These are phyloP conservation scores for Gastrolobium villosum DNA, from an alignment of 306 rosid species.

Conservation along the genomic window DNA sequence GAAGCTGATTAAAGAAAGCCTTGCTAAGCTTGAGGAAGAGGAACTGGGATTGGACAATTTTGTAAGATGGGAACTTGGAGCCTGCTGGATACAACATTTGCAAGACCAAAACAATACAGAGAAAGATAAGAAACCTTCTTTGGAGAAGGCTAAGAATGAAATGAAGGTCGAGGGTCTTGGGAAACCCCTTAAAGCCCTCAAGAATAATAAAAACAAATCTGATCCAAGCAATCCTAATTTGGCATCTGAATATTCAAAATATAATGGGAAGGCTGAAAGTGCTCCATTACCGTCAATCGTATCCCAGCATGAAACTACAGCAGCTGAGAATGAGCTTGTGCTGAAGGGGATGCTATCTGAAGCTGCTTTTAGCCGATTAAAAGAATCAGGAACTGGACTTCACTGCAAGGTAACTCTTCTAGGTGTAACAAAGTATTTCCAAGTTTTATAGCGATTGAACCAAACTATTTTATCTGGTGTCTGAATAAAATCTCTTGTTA, in stretches of 20 bases:
- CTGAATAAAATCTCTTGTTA: slow-evolving; percentile 52
- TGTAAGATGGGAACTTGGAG: slow-evolving; percentile 99
- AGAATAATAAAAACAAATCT: slow-evolving; percentile 77
- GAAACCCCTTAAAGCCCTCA: slow-evolving; percentile 87
- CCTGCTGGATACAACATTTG: slow-evolving; percentile 99
- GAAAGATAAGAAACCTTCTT: slow-evolving; percentile 80
- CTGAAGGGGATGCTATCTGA: slow-evolving; percentile 71
- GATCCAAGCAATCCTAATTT: slow-evolving; percentile 62
- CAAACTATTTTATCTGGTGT: slow-evolving; percentile 35
- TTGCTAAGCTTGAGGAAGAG: slow-evolving; percentile 84
- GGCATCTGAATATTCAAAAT: slow-evolving; percentile 60
- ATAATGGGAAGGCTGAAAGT: slow-evolving; percentile 65
- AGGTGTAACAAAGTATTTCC: slow-evolving; percentile 34
- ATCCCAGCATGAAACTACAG: slow-evolving; percentile 60
- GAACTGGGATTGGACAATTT: slow-evolving; percentile 62
- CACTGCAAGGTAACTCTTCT: slow-evolving; percentile 84
- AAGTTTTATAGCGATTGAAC: slow-evolving; percentile 43
- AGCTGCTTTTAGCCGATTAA: slow-evolving; percentile 83
- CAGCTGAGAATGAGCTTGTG: slow-evolving; percentile 82
- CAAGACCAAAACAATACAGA: slow-evolving; percentile 90
- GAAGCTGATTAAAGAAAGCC: slow-evolving; percentile 76
- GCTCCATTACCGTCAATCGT: slow-evolving; percentile 58
- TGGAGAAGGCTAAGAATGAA: slow-evolving; percentile 81
- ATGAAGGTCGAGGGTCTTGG: slow-evolving; percentile 99
- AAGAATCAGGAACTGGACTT: slow-evolving; percentile 94